Base-by-base conservation (phyloP, 257 asterid genomes). In the Fraxinus cuspidata region DNA sequence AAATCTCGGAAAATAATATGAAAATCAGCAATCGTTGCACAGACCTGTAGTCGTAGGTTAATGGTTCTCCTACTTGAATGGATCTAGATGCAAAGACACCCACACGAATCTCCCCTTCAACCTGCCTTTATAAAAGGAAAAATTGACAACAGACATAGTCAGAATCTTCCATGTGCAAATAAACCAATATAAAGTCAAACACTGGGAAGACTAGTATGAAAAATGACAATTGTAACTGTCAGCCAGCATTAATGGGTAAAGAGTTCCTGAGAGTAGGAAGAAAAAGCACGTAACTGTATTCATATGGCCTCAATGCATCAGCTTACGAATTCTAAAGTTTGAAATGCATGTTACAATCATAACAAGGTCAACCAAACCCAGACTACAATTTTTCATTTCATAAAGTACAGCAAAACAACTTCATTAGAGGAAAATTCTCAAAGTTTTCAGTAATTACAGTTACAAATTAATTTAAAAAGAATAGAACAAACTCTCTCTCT, bases 21-120 rank as follows among this genome's bases (percentile, higher is more conserved):
- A 29, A 7, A 47, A 56, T 63, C 47, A 70, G 66, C 37, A 71
- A 79, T 29, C n/a, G 74, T 53, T 67, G 42, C 18, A 68, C 92
- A 70, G 87, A 94, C 99, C 93, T 84, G 81, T 95, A 95, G 82
- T 95, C 98, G 44, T 95, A 95, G 78, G 99, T 92, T 79, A 95
- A 81, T 37, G 96, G 91, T 77, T 95, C 99, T 83, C 96, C 99
- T 79, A 79, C 88, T 83, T 87, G 83, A 79, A 94, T 91, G 71
- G 83, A 79, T 79, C 84, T 86, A 74, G 93, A 87, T 34, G 99
- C 98, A 86, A 94, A 94, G 75, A 95, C 94, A 28, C 99, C 99
- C 69, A 95, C 92, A 21, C 99, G 97, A 6, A 87, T 86, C 88
- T 92, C 96, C 79, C 90, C 91, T 67, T 95, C 97, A 56, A 92